A percentile compares a stretch with the other conserved stretches of the same genome.
phyloP scores from a whole-genome alignment of 164 flowering plant genomes.

The Liquidambar formosana region DNA sequence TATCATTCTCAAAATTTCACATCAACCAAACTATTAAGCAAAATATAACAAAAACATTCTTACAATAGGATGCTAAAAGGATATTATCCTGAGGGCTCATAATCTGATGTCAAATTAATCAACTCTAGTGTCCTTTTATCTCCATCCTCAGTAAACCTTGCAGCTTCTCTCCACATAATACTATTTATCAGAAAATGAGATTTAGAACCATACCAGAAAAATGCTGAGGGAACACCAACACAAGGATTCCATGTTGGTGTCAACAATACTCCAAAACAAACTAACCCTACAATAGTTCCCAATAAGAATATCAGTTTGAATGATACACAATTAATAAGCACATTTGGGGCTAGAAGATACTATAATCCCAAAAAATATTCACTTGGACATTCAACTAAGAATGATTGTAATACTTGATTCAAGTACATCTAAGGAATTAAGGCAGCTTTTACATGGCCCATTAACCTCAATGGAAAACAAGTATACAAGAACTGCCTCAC shows the following conservation, averaged over 20 bases:
- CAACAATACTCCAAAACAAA: conserved; percentile 31
- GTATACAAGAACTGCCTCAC: conserved; percentile 26
- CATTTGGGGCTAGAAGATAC: conserved; percentile 16
- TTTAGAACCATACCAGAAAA: conserved; percentile 49
- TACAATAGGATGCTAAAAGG: neutral
- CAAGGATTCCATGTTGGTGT: conserved; percentile 43
- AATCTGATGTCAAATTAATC: neutral
- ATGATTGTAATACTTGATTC: conserved; percentile 8
- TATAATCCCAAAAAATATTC: conserved; percentile 21
- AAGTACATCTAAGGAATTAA: conserved; percentile 4
- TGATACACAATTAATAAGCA: conserved; percentile 24
- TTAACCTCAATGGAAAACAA: conserved; percentile 16
- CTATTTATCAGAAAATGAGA: conserved; percentile 28
- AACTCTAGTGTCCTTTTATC: neutral
- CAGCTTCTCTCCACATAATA: conserved; percentile 18
- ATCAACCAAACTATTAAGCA: neutral
- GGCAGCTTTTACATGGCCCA: neutral
- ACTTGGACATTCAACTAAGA: conserved; percentile 16
- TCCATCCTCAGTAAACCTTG: conserved; percentile 12
- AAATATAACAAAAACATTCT: neutral
- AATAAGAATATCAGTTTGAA: conserved; percentile 38
- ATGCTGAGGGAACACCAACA: conserved; percentile 56
- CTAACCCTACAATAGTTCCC: conserved; percentile 61
- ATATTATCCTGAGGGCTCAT: neutral
- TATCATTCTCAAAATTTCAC: neutral